These are phyloP conservation scores for Apostasia shenzhenica DNA, from an alignment of 106 monocot species.

Conservation along the genomic window DNA sequence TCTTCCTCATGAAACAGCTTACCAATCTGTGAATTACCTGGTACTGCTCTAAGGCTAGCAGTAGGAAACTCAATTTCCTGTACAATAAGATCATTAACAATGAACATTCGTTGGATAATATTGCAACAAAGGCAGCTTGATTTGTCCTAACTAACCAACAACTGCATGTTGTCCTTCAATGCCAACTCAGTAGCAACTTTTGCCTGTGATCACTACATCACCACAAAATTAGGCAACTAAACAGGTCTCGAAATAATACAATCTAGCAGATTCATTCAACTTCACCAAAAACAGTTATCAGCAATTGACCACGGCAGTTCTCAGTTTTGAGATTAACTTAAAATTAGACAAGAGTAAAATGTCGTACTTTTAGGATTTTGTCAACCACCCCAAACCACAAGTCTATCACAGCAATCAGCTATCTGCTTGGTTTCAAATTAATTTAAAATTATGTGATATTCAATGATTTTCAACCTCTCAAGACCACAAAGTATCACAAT, in stretches of 20 bases:
- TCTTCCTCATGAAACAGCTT: background rate
- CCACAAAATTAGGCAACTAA: slow-evolving; percentile 13
- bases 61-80: slow-evolving; percentile 99
- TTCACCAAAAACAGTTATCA: background rate
- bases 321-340: too few relatives aligned
- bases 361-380: too few relatives aligned
- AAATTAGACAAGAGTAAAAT: too few relatives aligned
- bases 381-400: too few relatives aligned
- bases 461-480: too few relatives aligned
- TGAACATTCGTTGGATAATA: background rate
- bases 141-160: slow-evolving; percentile 52
- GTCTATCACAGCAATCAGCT: too few relatives aligned
- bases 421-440: too few relatives aligned
- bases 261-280: background rate
- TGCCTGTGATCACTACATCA: slow-evolving; percentile 58
- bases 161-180: slow-evolving; percentile 57
- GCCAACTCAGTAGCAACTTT: slow-evolving; percentile 68
- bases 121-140: background rate
- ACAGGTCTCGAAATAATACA: background rate
- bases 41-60: slow-evolving; percentile 81
- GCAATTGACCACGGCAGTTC: too few relatives aligned
- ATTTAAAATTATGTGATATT: too few relatives aligned
- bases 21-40: slow-evolving; percentile 34
- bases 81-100: background rate
- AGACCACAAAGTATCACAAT: too few relatives aligned